Evolutionary conservation across 257 asterid species (phyloP).

Genomic region (Solanum microdontum): DNA sequence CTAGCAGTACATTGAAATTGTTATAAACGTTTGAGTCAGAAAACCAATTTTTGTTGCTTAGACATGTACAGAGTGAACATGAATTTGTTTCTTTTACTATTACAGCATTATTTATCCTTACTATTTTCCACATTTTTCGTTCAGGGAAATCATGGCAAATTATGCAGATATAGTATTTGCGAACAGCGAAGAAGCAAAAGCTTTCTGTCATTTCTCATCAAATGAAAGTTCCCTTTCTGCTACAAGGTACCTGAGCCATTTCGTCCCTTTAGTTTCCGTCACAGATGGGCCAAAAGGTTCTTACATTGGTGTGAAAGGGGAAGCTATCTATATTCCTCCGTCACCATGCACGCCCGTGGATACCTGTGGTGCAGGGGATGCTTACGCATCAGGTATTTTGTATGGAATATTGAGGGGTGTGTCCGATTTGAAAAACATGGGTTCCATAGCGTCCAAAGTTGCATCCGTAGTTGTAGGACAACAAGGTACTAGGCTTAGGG

Average conservation of each 20-base stretch:
- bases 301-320: slow-evolving; percentile 85
- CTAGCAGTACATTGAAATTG: background rate
- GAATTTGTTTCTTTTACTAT: background rate
- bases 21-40: background rate
- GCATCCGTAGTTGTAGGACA: slow-evolving; percentile 90
- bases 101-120: background rate
- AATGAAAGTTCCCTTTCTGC: slow-evolving; percentile 75
- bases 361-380: slow-evolving; percentile 99
- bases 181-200: slow-evolving; percentile 80
- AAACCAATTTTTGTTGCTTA: background rate
- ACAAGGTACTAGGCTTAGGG: slow-evolving; percentile 87
- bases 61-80: background rate
- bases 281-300: slow-evolving; percentile 95
- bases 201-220: slow-evolving; percentile 62
- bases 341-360: slow-evolving; percentile 69
- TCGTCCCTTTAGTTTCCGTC: slow-evolving; percentile 88
- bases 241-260: slow-evolving; percentile 86
- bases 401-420: slow-evolving; percentile 59
- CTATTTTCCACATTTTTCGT: background rate
- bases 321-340: slow-evolving; percentile 84
- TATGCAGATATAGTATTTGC: slow-evolving; percentile 87
- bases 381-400: slow-evolving; percentile 88
- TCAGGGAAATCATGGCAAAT: slow-evolving; percentile 81
- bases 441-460: slow-evolving; percentile 77
- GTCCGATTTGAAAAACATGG: slow-evolving; percentile 69